These are phyloP conservation scores for Osmanthus fragrans DNA, from an alignment of 257 asterid genomes.

Conservation along the genomic window DNA sequence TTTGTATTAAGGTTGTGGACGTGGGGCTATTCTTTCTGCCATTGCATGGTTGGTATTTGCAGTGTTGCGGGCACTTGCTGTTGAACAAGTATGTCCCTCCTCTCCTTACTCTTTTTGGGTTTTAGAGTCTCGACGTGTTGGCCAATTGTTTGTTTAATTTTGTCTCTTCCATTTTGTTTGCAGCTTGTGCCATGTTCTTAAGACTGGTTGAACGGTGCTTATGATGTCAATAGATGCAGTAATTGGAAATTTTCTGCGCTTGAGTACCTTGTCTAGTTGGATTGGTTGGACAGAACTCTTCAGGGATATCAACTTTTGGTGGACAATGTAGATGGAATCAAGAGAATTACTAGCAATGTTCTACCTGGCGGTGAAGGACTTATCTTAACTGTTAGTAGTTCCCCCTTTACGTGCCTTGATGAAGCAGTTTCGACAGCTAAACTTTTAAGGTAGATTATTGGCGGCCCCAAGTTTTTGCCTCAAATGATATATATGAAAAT, in stretches of 20 bases:
- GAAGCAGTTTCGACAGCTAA: conserved; percentile 34
- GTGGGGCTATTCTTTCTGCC: conserved; percentile 66
- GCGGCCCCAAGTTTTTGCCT: background rate
- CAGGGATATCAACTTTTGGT: conserved; percentile 30
- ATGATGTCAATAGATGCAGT: conserved; percentile 56
- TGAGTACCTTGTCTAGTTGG: conserved; percentile 51
- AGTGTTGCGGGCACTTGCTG: conserved; percentile 77
- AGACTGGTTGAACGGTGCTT: conserved; percentile 59
- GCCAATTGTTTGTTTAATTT: background rate
- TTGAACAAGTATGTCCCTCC: conserved; percentile 47
- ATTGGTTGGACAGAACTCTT: conserved; percentile 41
- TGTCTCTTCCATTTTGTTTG: conserved; percentile 13
- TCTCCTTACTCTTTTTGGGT: conserved; percentile 2
- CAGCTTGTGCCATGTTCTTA: conserved; percentile 83
- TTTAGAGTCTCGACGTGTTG: background rate
- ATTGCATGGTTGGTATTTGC: conserved; percentile 73
- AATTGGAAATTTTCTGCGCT: conserved; percentile 32
- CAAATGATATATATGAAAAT: background rate
- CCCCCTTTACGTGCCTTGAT: conserved; percentile 30
- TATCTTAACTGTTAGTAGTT: conserved; percentile 37
- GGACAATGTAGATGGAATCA: conserved; percentile 30
- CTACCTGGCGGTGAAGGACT: conserved; percentile 36
- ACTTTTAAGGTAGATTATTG: background rate
- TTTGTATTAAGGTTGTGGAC: conserved; percentile 41
- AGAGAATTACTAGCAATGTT: conserved; percentile 36